These are phyloP conservation scores for Globomyces sp. DNA, from an alignment of 371 early-diverging fungal species.

Conservation along the genomic window DNA sequence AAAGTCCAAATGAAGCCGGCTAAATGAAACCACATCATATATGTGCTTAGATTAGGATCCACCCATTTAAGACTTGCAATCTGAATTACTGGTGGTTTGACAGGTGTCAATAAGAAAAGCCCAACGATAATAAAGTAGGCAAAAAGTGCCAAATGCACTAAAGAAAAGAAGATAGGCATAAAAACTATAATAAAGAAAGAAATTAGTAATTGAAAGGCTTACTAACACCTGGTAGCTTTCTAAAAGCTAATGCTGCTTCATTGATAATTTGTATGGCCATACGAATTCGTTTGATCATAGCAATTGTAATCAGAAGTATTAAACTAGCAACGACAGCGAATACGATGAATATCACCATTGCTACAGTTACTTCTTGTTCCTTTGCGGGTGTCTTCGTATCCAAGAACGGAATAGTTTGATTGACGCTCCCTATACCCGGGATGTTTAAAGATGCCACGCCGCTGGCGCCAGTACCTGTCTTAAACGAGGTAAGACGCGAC, in stretches of 20 bases:
- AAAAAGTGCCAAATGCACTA: constrained; percentile 7
- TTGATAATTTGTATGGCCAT: constrained; percentile 43
- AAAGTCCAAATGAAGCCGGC: constrained; percentile 52
- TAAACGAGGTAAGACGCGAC: not conserved
- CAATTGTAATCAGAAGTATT: constrained; percentile 19
- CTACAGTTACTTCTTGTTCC: not conserved
- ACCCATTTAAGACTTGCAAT: not conserved
- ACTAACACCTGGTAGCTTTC: constrained; percentile 19
- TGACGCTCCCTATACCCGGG: not conserved
- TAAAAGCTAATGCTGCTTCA: constrained; percentile 24
- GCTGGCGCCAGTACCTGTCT: not conserved
- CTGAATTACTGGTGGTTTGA: constrained; percentile 1
- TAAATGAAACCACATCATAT: constrained; percentile 36
- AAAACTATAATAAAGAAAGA: not conserved
- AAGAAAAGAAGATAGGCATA: not conserved
- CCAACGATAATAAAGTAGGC: constrained; percentile 28
- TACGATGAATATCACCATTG: not conserved
- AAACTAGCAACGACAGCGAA: constrained; percentile 12
- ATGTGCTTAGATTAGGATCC: constrained; percentile 14
- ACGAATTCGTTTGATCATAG: constrained; percentile 11
- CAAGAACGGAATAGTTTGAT: not conserved
- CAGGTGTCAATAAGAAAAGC: constrained; percentile 24
- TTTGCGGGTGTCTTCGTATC: not conserved
- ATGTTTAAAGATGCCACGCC: not conserved
- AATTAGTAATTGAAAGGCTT: not conserved